phyloP scores from a whole-genome alignment of 78 protist genomes.

The Dictyostelium brefeldianum region DNA sequence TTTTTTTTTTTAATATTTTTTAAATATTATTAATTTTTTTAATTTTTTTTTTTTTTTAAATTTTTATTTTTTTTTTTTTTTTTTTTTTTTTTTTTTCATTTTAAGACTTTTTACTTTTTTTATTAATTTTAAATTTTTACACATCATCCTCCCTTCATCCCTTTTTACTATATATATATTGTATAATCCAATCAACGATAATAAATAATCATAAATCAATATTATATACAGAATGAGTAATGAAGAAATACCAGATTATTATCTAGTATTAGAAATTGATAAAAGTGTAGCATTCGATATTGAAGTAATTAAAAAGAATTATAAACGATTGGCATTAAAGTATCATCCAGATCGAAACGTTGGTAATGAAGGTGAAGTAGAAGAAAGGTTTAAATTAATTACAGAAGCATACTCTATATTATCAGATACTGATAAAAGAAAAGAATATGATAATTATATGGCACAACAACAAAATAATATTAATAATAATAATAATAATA shows the following conservation, averaged over 20 bases:
- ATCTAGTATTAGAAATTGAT: conserved; percentile 32
- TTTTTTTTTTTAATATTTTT: too few relatives aligned
- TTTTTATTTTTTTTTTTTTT: too few relatives aligned
- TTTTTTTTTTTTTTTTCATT: too few relatives aligned
- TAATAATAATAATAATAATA: neutral
- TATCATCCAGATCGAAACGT: conserved; percentile 68
- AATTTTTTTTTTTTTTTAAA: too few relatives aligned
- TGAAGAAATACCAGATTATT: conserved; percentile 46
- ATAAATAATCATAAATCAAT: neutral
- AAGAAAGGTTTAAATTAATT: conserved; percentile 49
- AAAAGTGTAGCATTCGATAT: neutral
- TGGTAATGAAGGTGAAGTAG: conserved; percentile 27
- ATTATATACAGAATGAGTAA: neutral
- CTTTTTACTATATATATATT: too few relatives aligned
- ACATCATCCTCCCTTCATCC: too few relatives aligned
- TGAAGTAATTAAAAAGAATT: conserved; percentile 36
- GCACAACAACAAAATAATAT: neutral
- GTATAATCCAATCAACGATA: neutral
- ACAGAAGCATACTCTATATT: conserved; percentile 62
- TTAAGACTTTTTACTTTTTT: neutral
- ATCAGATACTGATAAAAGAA: conserved; percentile 19
- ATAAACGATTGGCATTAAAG: conserved; percentile 55
- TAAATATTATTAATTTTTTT: neutral
- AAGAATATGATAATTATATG: conserved; percentile 33
- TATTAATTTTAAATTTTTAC: neutral